These are phyloP conservation scores for Stipa capillata DNA, from an alignment of 176 grass and related monocot species.

Conservation along the genomic window DNA sequence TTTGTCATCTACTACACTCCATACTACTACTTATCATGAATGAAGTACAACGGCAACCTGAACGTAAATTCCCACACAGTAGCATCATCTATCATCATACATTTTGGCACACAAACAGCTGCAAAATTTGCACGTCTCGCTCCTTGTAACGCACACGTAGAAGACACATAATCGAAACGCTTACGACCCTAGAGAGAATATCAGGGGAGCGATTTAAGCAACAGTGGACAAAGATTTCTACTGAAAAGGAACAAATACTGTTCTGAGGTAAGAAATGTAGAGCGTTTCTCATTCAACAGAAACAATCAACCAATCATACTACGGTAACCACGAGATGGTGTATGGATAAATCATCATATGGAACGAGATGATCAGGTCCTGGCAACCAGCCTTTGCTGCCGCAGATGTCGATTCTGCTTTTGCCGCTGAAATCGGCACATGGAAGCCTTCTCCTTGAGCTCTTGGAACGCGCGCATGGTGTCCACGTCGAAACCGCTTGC, in stretches of 20 bases:
- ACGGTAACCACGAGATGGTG: neutral
- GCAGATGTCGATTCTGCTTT: slow-evolving; percentile 32
- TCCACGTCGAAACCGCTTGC: slow-evolving; percentile 87
- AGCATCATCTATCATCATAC: neutral
- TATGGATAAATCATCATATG: neutral
- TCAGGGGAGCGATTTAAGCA: neutral
- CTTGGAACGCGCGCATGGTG: slow-evolving; percentile 94
- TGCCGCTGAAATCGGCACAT: slow-evolving; percentile 50
- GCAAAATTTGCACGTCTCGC: neutral
- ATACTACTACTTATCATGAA: neutral
- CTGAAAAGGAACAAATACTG: neutral
- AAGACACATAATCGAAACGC: neutral
- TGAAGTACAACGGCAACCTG: neutral
- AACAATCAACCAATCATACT: slow-evolving; percentile 17
- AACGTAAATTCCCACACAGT: neutral
- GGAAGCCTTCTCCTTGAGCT: slow-evolving; percentile 90
- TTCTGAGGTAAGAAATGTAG: neutral
- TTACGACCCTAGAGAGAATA: neutral
- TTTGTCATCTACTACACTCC: neutral
- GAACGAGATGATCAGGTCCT: slow-evolving; percentile 30
- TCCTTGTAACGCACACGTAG: too few relatives aligned
- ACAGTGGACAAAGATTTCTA: neutral
- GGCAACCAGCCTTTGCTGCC: slow-evolving; percentile 51
- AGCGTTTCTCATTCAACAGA: neutral
- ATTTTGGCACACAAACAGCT: neutral